A percentile compares a stretch with the other conserved stretches of the same genome.
phyloP scores from a whole-genome alignment of 768 basidiomycete genomes.

The Podaxis rugospora region DNA sequence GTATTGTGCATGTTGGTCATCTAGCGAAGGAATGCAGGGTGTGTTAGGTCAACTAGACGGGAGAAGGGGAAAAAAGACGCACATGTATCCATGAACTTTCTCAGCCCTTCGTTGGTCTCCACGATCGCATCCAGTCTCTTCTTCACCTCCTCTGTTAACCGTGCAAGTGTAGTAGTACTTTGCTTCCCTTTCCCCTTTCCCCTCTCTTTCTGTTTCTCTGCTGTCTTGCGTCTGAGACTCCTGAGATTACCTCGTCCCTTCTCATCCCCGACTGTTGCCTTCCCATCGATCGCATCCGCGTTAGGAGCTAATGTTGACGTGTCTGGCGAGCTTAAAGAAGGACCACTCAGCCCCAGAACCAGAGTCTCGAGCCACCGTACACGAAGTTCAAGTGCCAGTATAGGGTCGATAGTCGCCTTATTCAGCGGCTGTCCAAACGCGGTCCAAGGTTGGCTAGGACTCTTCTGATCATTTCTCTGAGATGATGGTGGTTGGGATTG shows the following conservation, averaged over 20 bases:
- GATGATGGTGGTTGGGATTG: not conserved
- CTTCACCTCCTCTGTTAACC: slow-evolving; percentile 60
- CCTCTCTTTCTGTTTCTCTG: slow-evolving; percentile 29
- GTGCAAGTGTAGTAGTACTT: slow-evolving; percentile 51
- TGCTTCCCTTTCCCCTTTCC: slow-evolving; percentile 21
- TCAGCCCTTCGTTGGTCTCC: slow-evolving; percentile 65
- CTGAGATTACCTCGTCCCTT: slow-evolving; percentile 18
- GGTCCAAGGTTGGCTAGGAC: not conserved
- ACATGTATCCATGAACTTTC: slow-evolving; percentile 76
- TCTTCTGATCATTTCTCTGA: not conserved
- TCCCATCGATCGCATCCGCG: slow-evolving; percentile 26
- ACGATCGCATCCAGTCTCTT: slow-evolving; percentile 51
- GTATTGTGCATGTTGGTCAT: slow-evolving; percentile 71
- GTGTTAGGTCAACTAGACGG: not conserved
- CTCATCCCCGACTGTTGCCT: slow-evolving; percentile 19
- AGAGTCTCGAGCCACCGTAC: slow-evolving; percentile 80
- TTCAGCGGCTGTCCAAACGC: slow-evolving; percentile 14
- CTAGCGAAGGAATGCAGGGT: slow-evolving; percentile 30
- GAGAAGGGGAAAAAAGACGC: slow-evolving; percentile 21
- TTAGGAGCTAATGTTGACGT: not conserved
- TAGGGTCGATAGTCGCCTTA: slow-evolving; percentile 50
- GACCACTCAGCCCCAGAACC: slow-evolving; percentile 51
- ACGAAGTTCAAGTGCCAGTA: slow-evolving; percentile 68
- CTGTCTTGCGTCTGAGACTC: slow-evolving; percentile 13
- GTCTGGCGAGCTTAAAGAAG: not conserved